Evolutionary conservation across 2,329 filamentous ascomycete genomes (phyloP), one percentile per base, ranked within the genome.

Genomic region (Dactylellina leptospora): DNA sequence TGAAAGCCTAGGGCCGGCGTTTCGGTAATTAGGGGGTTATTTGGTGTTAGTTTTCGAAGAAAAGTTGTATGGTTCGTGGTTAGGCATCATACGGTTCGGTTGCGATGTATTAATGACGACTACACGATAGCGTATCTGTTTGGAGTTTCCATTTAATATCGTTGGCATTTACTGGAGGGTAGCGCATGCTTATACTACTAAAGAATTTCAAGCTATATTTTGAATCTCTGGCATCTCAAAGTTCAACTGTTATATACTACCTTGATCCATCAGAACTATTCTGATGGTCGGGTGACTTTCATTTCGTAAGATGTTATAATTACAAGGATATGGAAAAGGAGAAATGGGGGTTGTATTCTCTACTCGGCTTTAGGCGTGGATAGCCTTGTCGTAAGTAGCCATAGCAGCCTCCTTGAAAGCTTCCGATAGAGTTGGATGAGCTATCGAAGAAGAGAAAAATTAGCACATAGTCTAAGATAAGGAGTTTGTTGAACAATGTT

Each of bases 381-480:
- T 96, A 76, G 95, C 89, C 85, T 96, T 95, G 78, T 88, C 87
- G 84, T 96, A 92, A 54, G 93, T 97, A 74, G 92, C 91, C 95
- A 99, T 97, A 77, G 95, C 95, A 78, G 95, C 95, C 87, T 99
- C 95, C 86, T 99, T 99, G 87, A 99, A 97, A 45, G 95, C 95
- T 84, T 99, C 95, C 22, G 93, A 88, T 72, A 99, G 85, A 55
- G 93, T 97, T 63, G 95, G 95, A 83, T 99, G 95, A 62, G 95
- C 76, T 76, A 55, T 55, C 18, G 13, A 16, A 40, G 36, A 5
- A 40, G 6, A 40, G 1, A 36, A 30, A 18, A 13, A 44, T 51
- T 28, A 51, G 47, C 20, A 27, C 27, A 55, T 50, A 55, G 53
- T 22, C 25, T 50, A 13, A 38, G 13, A 6, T 16, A 5, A 50